phyloP scores from a whole-genome alignment of 345 rosid species.

The Acer saccharum region DNA sequence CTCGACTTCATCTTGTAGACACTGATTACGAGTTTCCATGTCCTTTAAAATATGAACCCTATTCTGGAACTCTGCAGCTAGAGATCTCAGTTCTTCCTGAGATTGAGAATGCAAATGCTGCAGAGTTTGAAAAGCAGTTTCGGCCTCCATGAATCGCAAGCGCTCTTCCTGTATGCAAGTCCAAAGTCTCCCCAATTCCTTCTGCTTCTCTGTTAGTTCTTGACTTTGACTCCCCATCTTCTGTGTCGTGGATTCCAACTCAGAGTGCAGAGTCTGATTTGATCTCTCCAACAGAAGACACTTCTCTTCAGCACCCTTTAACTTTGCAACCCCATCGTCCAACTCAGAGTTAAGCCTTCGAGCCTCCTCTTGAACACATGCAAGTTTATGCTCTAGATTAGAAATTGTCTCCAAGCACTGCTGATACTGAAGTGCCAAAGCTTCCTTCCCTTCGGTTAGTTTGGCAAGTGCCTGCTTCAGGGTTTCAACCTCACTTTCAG shows the following conservation, averaged over 20 bases:
- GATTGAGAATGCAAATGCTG: slow-evolving; percentile 95
- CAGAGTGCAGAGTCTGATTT: slow-evolving; percentile 70
- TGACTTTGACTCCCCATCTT: slow-evolving; percentile 67
- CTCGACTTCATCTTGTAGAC: slow-evolving; percentile 57
- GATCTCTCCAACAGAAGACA: slow-evolving; percentile 74
- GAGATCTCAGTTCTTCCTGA: slow-evolving; percentile 86
- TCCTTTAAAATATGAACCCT: slow-evolving; percentile 61
- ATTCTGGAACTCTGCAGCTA: slow-evolving; percentile 62
- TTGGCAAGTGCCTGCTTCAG: slow-evolving; percentile 59
- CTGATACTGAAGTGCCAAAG: slow-evolving; percentile 61
- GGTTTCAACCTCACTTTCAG: slow-evolving; percentile 70
- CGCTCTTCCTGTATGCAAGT: slow-evolving; percentile 85
- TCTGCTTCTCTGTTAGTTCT: slow-evolving; percentile 84
- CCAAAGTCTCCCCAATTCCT: slow-evolving; percentile 87
- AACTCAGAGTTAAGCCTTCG: slow-evolving; percentile 69
- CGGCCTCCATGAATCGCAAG: slow-evolving; percentile 86
- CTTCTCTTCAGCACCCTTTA: slow-evolving; percentile 81
- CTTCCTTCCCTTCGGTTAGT: slow-evolving; percentile 71
- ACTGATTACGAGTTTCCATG: slow-evolving; percentile 62
- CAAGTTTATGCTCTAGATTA: slow-evolving; percentile 63
- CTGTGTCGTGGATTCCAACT: slow-evolving; percentile 59
- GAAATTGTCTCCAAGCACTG: slow-evolving; percentile 76
- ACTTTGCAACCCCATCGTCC: slow-evolving; percentile 64
- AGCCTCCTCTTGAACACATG: slow-evolving; percentile 62
- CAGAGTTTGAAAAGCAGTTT: slow-evolving; percentile 96